Base-by-base conservation (phyloP, 371 early-diverging fungal species). In the Saksenaea oblongispora region DNA sequence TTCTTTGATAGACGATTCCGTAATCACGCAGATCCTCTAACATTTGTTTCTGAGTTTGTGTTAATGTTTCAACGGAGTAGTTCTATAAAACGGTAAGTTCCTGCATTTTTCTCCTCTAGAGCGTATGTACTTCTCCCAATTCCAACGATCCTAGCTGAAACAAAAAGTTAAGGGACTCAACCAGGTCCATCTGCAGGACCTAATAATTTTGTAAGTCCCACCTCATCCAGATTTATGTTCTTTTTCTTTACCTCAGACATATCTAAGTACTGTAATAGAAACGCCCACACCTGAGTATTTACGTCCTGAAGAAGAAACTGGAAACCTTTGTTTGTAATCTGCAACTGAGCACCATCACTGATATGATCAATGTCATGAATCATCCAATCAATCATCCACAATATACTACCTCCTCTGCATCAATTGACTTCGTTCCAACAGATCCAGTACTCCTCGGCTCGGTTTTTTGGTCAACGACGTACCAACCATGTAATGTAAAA, bases 241-340 rank as follows among this genome's bases (percentile, higher is more conserved):
- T 35, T 56, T 22, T 34, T 28, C 15, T 15, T 59, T 75, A 83
- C 87, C 75, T 93, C 93, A 5, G 93, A 92, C 86, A 95, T 84
- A 35, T 92, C 87, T 44, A 97, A 75, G 70, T 98, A 98, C 74
- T 97, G 96, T 58, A 98, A 74, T 56, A 98, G 72, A 54, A 98
- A 91, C 2, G 94, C 92, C 98, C 98, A 95, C 1, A 96, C 93
- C 84, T 98, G 98, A 17, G 94, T 88, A 63, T 92, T 91, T 15
- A 93, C 84, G 69, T 98, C 97, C 72, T 95, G 96, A 27, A 98
- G 75, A 42, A 98, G 71, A 72, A 98, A 98, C 67, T 97, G 97
- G 70, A 98, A 98, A 1, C 98, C 98, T 61, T 93, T 92, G 75
- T 93, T 95, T 14, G 97, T 96, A 63, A 98, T 98, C 42, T 82